Percentiles rank a stretch among this genome's conserved stretches.
phyloP scores from a whole-genome alignment of 805 yeast genomes.

The Metschnikowia continentalis region DNA sequence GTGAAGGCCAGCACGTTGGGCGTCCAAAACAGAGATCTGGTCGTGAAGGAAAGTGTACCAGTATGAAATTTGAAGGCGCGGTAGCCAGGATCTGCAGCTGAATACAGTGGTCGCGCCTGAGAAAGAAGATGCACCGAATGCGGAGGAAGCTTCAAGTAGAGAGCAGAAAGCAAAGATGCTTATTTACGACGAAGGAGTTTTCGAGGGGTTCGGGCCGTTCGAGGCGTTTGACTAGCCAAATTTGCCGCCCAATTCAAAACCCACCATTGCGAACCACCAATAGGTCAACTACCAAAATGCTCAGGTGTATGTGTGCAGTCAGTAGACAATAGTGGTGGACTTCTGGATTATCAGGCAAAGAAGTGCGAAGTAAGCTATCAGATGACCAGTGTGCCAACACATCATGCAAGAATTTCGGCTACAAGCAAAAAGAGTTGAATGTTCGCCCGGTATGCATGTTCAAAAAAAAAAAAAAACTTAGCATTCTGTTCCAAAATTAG shows the following conservation, averaged over 20 bases:
- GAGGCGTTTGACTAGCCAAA: too few relatives aligned
- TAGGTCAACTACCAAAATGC: not conserved
- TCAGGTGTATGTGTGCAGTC: not conserved
- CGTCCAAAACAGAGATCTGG: not conserved
- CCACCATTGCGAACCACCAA: too few relatives aligned
- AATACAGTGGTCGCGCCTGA: slow-evolving; percentile 1
- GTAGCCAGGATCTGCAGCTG: slow-evolving; percentile 1
- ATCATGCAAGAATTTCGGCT: not conserved
- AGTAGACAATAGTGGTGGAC: not conserved
- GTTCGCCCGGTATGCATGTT: too few relatives aligned
- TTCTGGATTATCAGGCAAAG: not conserved
- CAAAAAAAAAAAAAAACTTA: too few relatives aligned
- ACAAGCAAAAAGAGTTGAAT: not conserved
- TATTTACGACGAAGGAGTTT: not conserved
- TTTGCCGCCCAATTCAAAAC: too few relatives aligned
- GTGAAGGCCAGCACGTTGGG: not conserved
- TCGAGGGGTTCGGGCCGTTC: too few relatives aligned
- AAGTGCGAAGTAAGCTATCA: not conserved
- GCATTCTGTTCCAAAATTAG: too few relatives aligned
- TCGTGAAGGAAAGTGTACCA: not conserved
- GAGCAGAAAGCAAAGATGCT: not conserved
- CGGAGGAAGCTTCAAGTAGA: not conserved
- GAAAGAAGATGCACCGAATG: not conserved
- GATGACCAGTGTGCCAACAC: not conserved
- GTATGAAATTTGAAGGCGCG: slow-evolving; percentile 3